Conservation (phyloP, 169 alveolate species). For the Miamiensis avidus region DNA sequence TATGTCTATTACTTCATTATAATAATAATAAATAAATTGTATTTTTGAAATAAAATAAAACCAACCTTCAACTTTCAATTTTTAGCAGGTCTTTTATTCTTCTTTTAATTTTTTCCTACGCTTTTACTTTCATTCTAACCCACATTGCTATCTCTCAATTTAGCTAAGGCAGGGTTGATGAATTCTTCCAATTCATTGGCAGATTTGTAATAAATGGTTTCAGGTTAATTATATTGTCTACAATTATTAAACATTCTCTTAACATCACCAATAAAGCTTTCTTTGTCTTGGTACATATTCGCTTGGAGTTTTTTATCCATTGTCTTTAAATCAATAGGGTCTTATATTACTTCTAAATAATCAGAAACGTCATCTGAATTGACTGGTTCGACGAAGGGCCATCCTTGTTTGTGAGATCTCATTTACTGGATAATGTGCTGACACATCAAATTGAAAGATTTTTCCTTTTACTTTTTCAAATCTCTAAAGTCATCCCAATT, state of each 20-base stretch:
- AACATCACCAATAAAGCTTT: conserved; percentile 92
- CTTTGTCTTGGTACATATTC: conserved; percentile 89
- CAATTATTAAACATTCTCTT: conserved; percentile 96
- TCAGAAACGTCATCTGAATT: conserved; percentile 96
- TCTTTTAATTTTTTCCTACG: no score
- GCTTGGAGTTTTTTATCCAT: conserved; percentile 76
- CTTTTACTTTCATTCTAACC: neutral
- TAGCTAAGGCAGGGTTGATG: conserved; percentile 88
- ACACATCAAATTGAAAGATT: conserved; percentile 38
- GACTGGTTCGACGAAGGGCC: conserved; percentile 95
- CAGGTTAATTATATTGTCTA: conserved; percentile 92
- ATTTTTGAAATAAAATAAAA: no score
- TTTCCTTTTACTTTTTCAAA: conserved; percentile 52
- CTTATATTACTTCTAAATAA: conserved; percentile 94
- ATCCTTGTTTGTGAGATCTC: conserved; percentile 58
- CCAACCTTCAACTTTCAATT: no score
- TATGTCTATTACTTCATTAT: no score
- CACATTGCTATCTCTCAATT: conserved; percentile 48
- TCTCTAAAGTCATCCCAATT: conserved; percentile 60
- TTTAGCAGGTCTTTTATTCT: neutral
- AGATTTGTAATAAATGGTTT: conserved; percentile 95
- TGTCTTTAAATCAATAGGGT: conserved; percentile 96
- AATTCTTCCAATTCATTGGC: conserved; percentile 94
- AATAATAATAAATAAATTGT: no score
- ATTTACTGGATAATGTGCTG: conserved; percentile 44